Evolutionary conservation across 1,284 basidiomycete species (phyloP), one percentile per base, ranked within the genome.

Genomic region (Rhodotorula sp.): DNA sequence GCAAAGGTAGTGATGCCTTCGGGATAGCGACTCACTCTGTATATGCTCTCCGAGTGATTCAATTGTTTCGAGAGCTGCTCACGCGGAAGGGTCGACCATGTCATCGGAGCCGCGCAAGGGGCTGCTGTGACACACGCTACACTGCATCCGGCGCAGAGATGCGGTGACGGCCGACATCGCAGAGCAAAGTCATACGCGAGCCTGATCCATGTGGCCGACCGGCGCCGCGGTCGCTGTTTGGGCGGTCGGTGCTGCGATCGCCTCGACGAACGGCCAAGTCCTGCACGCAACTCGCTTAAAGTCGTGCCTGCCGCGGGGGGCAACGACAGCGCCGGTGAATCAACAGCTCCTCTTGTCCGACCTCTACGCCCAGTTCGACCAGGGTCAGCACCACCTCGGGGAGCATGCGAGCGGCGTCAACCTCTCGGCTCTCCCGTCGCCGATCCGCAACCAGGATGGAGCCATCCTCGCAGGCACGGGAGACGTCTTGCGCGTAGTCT

Each of bases 321-420:
- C 12, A 18, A 42, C 4, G 49, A 64, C 63, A 64, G 76, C 76
- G 1, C 60, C 75, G 0, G 22, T 15, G 4, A 64, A 74, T 42
- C 68, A 66, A 48, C 73, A 67, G 45, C 74, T 77, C 64, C 56
- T 62, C 45, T 65, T 77, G 56, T 60, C 67, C 14, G 22, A 56
- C 42, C 63, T 72, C 37, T 77, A 72, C 46, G 74, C 77, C 24
- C 75, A 76, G 70, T 70, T 73, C 56, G 74, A 76, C 58, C 68
- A 68, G 42, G 74, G 72, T 1, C 75, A 76, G 67, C 24, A 15
- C 1, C 2, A 1, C 1, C 45, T 67, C 7, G 76, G 76, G 24
- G 57, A 75, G 53, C 54, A 63, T 26, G 71, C 62, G 3, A 26
- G 59, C 22, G 73, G 73, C 26, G 55, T 66, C 59, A 17, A 60